Conservation (phyloP, 306 rosid species). For the Vigna reflexopilosa region DNA sequence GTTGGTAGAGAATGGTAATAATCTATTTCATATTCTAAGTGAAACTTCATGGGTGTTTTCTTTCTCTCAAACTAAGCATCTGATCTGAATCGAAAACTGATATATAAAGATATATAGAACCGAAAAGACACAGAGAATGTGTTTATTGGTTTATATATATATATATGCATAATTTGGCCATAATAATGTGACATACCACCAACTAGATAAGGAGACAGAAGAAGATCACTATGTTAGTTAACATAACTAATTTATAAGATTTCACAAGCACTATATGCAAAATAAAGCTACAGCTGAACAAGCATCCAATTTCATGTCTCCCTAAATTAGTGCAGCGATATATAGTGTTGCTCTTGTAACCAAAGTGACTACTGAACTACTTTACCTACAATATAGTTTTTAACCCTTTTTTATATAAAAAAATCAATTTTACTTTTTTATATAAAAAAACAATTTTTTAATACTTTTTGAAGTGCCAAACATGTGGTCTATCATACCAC, state of each 20-base stretch:
- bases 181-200: conserved; percentile 16
- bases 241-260: conserved; percentile 14
- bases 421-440: too few relatives aligned
- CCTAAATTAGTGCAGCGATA: not conserved
- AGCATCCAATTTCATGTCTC: conserved; percentile 10
- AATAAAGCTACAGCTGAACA: conserved; percentile 10
- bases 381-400: not conserved
- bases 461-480: too few relatives aligned
- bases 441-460: too few relatives aligned
- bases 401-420: too few relatives aligned
- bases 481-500: too few relatives aligned
- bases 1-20: too few relatives aligned
- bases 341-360: not conserved
- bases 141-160: not conserved
- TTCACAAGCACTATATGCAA: not conserved
- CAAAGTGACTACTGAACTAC: conserved; percentile 15
- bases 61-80: not conserved
- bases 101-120: not conserved
- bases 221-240: not conserved
- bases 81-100: not conserved
- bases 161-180: not conserved
- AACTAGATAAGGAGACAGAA: conserved; percentile 12
- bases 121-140: not conserved
- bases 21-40: not conserved
- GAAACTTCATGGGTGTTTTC: not conserved